A percentile compares a stretch with the other conserved stretches of the same genome.
These are phyloP conservation scores for Backusella psychrophila DNA, from an alignment of 192 early-diverging fungal genomes.

Conservation along the genomic window DNA sequence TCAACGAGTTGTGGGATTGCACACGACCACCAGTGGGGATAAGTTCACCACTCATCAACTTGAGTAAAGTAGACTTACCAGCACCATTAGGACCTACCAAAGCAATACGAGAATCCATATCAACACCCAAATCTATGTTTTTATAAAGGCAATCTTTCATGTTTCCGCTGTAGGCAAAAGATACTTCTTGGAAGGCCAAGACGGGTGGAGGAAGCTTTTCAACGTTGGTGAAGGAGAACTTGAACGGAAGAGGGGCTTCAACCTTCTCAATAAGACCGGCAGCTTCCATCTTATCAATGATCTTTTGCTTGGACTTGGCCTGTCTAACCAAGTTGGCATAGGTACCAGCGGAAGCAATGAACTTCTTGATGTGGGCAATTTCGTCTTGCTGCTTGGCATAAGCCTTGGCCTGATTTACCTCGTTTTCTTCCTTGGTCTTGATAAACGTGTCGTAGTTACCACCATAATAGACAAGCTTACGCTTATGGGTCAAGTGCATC, in stretches of 20 bases:
- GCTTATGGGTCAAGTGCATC: conserved; percentile 89
- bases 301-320: conserved; percentile 99
- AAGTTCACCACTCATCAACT: conserved; percentile 93
- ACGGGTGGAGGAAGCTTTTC: conserved; percentile 94
- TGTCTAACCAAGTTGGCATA: conserved; percentile 98
- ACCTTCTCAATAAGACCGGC: conserved; percentile 97
- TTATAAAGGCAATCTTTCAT: conserved; percentile 83
- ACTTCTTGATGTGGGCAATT: conserved; percentile 98
- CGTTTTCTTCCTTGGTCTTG: conserved; percentile 92
- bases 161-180: conserved; percentile 89
- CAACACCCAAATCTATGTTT: conserved; percentile 89
- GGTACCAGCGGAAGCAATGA: conserved; percentile 98
- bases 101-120: conserved; percentile 98
- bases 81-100: conserved; percentile 96
- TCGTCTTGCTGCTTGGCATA: conserved; percentile 99
- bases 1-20: conserved; percentile 86
- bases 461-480: conserved; percentile 89
- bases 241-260: conserved; percentile 68
- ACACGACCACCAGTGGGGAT: conserved; percentile 83
- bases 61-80: conserved; percentile 96
- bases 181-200: conserved; percentile 87
- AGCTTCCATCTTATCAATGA: conserved; percentile 99
- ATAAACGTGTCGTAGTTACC: conserved; percentile 98
- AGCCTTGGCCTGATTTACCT: conserved; percentile 99
- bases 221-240: conserved; percentile 85